Conservation (phyloP, 495 filamentous ascomycete species). For the Hyaloscypha variabilis region DNA sequence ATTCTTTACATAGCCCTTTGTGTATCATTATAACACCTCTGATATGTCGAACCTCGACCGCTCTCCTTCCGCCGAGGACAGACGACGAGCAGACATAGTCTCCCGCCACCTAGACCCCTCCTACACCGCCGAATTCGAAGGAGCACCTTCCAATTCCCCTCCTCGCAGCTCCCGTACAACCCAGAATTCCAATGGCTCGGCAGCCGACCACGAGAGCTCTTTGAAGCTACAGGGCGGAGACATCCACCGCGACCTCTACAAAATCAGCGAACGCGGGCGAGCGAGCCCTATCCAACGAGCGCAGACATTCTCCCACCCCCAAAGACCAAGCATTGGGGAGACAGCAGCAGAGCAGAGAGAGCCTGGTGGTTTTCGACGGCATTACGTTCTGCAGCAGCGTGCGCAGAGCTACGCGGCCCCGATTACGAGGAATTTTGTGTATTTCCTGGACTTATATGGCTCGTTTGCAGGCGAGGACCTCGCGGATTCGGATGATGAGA, state of each 20-base stretch:
- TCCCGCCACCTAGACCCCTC: slow-evolving; percentile 43
- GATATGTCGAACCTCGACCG: not conserved
- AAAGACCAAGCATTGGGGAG: slow-evolving; percentile 27
- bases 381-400: slow-evolving; percentile 66
- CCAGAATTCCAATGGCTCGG: slow-evolving; percentile 10
- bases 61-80: slow-evolving; percentile 6
- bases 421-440: slow-evolving; percentile 65
- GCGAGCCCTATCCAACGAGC: slow-evolving; percentile 68
- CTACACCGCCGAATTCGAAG: slow-evolving; percentile 43
- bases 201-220: slow-evolving; percentile 56
- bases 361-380: slow-evolving; percentile 88
- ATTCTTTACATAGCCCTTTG: not conserved
- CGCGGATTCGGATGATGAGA: slow-evolving; percentile 64
- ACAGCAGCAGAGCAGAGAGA: slow-evolving; percentile 64
- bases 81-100: slow-evolving; percentile 39
- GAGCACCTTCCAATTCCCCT: slow-evolving; percentile 12
- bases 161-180: slow-evolving; percentile 22
- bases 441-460: slow-evolving; percentile 71
- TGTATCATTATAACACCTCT: not conserved
- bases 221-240: slow-evolving; percentile 90
- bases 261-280: slow-evolving; percentile 73
- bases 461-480: slow-evolving; percentile 74
- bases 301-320: slow-evolving; percentile 77
- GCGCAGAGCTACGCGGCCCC: slow-evolving; percentile 47
- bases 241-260: slow-evolving; percentile 89